Evolutionary conservation across 257 asterid genomes (phyloP).

Genomic region (Cinchona pubescens): DNA sequence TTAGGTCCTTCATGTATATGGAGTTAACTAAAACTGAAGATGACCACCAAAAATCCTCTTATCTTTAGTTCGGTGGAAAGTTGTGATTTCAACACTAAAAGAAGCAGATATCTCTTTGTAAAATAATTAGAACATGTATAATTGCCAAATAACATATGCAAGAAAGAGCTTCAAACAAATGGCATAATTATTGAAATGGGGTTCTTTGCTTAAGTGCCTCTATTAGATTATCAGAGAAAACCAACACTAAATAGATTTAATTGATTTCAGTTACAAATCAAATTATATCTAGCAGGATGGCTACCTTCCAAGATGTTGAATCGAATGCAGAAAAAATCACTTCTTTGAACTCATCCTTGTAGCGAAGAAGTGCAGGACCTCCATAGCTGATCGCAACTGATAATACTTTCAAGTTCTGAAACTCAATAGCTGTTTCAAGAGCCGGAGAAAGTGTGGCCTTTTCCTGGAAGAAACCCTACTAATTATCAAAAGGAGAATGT

Average conservation of each 20-base stretch:
- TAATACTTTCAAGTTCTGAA: constrained; percentile 89
- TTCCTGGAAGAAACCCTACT: constrained; percentile 47
- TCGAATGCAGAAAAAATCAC: constrained; percentile 76
- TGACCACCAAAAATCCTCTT: neutral
- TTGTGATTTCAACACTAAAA: neutral
- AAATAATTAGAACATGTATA: neutral
- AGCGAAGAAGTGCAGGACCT: constrained; percentile 74
- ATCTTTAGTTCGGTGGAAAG: neutral
- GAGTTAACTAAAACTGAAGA: neutral
- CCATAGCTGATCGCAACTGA: constrained; percentile 93
- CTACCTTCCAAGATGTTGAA: constrained; percentile 98
- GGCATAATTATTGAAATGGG: too few species aligned
- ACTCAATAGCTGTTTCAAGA: constrained; percentile 76
- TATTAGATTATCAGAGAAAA: neutral
- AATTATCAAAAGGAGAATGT: constrained; percentile 21
- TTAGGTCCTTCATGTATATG: neutral
- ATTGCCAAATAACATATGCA: neutral
- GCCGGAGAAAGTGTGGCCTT: constrained; percentile 83
- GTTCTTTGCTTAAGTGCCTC: neutral
- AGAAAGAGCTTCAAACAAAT: neutral
- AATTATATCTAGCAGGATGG: constrained; percentile 24
- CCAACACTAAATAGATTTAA: neutral
- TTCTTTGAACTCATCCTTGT: constrained; percentile 78
- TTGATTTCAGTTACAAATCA: neutral
- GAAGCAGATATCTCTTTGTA: neutral